A percentile compares a stretch with the other conserved stretches of the same genome.
These are phyloP conservation scores for Pestalotiopsis sp. DNA, from an alignment of 2,329 filamentous ascomycete species.

Conservation along the genomic window DNA sequence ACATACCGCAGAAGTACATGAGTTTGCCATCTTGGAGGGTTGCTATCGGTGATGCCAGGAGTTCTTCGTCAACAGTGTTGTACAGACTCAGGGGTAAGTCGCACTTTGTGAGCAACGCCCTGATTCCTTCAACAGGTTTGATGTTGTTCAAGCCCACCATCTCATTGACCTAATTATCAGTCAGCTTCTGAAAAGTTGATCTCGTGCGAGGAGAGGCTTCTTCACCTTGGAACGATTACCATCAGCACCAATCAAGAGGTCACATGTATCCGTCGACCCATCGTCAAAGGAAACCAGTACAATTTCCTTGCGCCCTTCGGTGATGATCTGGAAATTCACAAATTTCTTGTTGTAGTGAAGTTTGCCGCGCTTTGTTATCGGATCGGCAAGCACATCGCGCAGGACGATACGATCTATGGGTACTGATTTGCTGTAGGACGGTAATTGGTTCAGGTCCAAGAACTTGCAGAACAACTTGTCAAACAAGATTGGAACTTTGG, in stretches of 20 bases:
- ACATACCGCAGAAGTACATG: constrained; percentile 7
- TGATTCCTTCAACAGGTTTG: neutral
- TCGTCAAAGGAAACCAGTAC: constrained; percentile 16
- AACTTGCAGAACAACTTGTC: constrained; percentile 6
- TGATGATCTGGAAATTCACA: constrained; percentile 17
- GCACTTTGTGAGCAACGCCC: constrained; percentile 1
- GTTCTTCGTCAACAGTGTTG: constrained; percentile 2
- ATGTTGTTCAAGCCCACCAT: constrained; percentile 3
- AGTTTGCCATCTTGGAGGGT: constrained; percentile 6
- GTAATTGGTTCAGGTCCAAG: constrained; percentile 20
- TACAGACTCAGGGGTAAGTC: constrained; percentile 1
- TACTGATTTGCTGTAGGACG: constrained; percentile 21
- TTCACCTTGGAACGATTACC: constrained; percentile 15
- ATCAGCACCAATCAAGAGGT: constrained; percentile 23
- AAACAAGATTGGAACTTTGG: constrained; percentile 18
- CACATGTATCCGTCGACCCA: constrained; percentile 20
- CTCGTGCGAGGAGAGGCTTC: neutral
- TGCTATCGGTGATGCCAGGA: constrained; percentile 1
- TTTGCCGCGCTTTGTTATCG: constrained; percentile 13
- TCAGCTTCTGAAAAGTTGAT: neutral
- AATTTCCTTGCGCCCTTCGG: neutral
- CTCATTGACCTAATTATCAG: neutral
- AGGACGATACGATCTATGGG: constrained; percentile 22
- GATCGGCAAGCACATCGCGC: constrained; percentile 18
- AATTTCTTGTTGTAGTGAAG: constrained; percentile 20